Evolutionary conservation across 2,329 filamentous ascomycete genomes (phyloP), one percentile per base, ranked within the genome.

Genomic region (Ambrosiella cleistominuta): DNA sequence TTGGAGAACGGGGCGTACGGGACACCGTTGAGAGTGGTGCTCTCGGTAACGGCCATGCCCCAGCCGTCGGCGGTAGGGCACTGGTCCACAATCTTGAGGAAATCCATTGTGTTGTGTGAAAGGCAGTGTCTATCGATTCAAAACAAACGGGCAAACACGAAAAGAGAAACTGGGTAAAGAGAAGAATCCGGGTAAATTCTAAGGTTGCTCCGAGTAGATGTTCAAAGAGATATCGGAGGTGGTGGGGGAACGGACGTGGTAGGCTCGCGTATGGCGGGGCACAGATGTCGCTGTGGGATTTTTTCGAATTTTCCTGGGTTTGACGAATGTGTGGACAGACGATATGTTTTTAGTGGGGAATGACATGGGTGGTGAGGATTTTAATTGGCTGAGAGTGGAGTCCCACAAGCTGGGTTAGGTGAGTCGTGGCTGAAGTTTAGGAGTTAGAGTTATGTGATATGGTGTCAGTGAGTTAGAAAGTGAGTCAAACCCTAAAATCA

Each of bases 1-100:
- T 98, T 98, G 64, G 90, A 96, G 77, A 93, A 98, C 62, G 93
- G 93, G 66, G 93, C 93, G 71, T 96, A 98, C 44, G 93, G 93
- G 54, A 97, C 88, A 69, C 93, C 93, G 69, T 95, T 84, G 66
- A 97, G 80, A 62, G 87, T 95, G 63, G 88, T 95, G 70, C 95
- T 88, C 66, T 75, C 81, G 61, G 89, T 85, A 64, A 85, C 81
- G 62, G 86, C 71, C 57, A 91, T 91, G 61, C 93, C 93, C 93
- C 93, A 98, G 71, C 83, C 80, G 66, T 88, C 84, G 68, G 84
- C 83, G 58, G 83, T 75, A 62, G 85, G 85, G 67, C 88, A 80
- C 67, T 80, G 77, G 67, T 83, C 75, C 69, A 88, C 84, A 63
- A 89, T 78, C 66, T 82, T 77, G 64, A 79, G 72, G 64, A 71